These are phyloP conservation scores for Capsicum chinense DNA, from an alignment of 257 asterid species.

Conservation along the genomic window DNA sequence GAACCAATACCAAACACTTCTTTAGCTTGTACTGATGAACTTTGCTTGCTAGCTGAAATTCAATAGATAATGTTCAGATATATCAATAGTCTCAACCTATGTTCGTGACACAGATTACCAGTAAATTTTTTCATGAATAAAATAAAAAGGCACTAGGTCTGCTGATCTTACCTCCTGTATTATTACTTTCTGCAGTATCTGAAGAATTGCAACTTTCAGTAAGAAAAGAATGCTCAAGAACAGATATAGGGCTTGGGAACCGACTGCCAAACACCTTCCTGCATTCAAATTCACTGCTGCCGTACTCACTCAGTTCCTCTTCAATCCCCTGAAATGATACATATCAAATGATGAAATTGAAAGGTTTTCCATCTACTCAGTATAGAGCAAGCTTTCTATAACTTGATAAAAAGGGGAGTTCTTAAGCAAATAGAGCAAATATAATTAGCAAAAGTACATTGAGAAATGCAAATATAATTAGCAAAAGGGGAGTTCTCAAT, in stretches of 20 bases:
- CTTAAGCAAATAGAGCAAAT: conserved; percentile 14
- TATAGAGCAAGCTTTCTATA: not conserved
- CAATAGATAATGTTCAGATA: conserved; percentile 18
- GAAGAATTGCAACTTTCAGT: conserved; percentile 54
- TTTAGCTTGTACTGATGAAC: conserved; percentile 61
- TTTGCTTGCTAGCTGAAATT: conserved; percentile 66
- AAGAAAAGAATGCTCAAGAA: conserved; percentile 45
- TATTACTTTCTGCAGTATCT: conserved; percentile 54
- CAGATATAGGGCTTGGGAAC: conserved; percentile 52
- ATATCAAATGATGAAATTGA: not conserved
- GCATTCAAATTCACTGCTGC: conserved; percentile 40
- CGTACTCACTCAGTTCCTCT: conserved; percentile 42
- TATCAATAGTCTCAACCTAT: not conserved
- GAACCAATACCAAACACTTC: conserved; percentile 55
- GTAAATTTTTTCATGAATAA: not conserved
- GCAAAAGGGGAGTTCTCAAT: not conserved
- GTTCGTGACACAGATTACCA: conserved; percentile 15
- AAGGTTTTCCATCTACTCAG: not conserved
- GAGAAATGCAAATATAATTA: no score
- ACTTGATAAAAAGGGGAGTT: not conserved
- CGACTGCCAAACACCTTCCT: conserved; percentile 46
- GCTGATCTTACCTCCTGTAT: conserved; percentile 55
- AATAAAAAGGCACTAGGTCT: conserved; percentile 8
- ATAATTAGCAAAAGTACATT: not conserved
- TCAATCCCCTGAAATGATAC: conserved; percentile 42